Percentiles rank a stretch among this genome's conserved stretches.
These are phyloP conservation scores for Fusarium oxysporum DNA, from an alignment of 2,329 filamentous ascomycete genomes.

Conservation along the genomic window DNA sequence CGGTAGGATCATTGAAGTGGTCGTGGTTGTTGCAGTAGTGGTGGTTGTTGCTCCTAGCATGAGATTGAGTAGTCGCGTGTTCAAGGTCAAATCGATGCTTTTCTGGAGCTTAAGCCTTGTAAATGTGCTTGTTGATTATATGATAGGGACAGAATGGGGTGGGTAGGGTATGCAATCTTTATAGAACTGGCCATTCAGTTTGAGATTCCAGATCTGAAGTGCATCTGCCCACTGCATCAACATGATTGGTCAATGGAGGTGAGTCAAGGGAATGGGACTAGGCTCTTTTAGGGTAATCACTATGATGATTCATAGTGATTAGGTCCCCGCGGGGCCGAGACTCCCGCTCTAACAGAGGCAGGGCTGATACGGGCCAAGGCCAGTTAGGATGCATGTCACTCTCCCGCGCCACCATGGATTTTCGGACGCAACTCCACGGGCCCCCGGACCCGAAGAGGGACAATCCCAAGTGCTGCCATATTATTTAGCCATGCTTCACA, in stretches of 20 bases:
- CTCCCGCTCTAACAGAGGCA: accelerated
- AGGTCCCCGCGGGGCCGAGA: background rate
- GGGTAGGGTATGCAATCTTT: background rate
- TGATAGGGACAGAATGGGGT: accelerated
- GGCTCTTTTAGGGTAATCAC: background rate
- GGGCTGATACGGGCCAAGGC: accelerated
- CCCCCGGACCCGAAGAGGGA: slow-evolving; percentile 4
- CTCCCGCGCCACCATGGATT: background rate
- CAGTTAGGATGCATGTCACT: background rate
- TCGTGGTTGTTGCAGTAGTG: background rate
- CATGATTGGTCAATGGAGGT: background rate
- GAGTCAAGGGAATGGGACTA: background rate
- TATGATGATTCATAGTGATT: slow-evolving; percentile 29
- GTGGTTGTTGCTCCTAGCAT: slow-evolving; percentile 19
- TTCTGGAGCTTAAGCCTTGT: accelerated
- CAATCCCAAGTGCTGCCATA: accelerated
- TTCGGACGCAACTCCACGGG: background rate
- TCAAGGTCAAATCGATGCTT: too few species aligned
- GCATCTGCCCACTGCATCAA: background rate
- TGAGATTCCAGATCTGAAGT: background rate
- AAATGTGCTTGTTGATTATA: accelerated
- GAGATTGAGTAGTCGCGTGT: background rate
- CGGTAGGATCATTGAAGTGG: background rate
- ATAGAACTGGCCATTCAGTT: background rate
- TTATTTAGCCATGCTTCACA: background rate